Evolutionary conservation across 768 basidiomycete genomes (phyloP).

Genomic region (Crepidotus variabilis): DNA sequence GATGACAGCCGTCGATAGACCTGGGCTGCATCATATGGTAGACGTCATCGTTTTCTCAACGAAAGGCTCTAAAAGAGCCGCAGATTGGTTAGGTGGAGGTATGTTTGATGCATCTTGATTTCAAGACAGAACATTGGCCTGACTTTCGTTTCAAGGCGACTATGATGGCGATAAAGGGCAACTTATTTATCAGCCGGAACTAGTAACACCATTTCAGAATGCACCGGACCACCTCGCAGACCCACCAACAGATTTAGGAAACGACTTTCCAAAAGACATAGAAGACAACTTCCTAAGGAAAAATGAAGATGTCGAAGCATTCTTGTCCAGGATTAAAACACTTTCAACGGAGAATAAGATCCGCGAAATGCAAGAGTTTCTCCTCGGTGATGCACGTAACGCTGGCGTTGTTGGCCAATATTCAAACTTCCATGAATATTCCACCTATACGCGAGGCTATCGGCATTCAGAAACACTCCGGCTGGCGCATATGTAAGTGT

Average conservation of each 20-base stretch:
- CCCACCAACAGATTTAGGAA: constrained; percentile 40
- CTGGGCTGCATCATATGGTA: constrained; percentile 40
- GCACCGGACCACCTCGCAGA: constrained; percentile 44
- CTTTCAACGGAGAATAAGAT: constrained; percentile 23
- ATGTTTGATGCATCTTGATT: constrained; percentile 5
- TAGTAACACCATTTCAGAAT: constrained; percentile 54
- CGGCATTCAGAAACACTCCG: constrained; percentile 40
- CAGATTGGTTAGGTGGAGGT: constrained; percentile 67
- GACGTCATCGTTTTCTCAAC: constrained; percentile 62
- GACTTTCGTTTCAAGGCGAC: constrained; percentile 40
- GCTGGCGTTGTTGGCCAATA: constrained; percentile 49
- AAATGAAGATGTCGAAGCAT: constrained; percentile 40
- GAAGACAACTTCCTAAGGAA: constrained; percentile 35
- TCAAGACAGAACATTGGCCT: background rate
- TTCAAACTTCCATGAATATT: constrained; percentile 51
- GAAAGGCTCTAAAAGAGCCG: constrained; percentile 48
- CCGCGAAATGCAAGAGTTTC: constrained; percentile 39
- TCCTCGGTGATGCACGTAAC: constrained; percentile 48
- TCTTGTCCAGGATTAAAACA: constrained; percentile 26
- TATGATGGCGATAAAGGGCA: constrained; percentile 67
- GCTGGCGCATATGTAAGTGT: constrained; percentile 46
- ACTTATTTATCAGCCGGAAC: constrained; percentile 53
- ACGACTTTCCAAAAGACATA: constrained; percentile 46
- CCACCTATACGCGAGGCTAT: constrained; percentile 54
- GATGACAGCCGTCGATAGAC: constrained; percentile 54